These are phyloP conservation scores for Mycena galopus DNA, from an alignment of 768 basidiomycete genomes.

Conservation along the genomic window DNA sequence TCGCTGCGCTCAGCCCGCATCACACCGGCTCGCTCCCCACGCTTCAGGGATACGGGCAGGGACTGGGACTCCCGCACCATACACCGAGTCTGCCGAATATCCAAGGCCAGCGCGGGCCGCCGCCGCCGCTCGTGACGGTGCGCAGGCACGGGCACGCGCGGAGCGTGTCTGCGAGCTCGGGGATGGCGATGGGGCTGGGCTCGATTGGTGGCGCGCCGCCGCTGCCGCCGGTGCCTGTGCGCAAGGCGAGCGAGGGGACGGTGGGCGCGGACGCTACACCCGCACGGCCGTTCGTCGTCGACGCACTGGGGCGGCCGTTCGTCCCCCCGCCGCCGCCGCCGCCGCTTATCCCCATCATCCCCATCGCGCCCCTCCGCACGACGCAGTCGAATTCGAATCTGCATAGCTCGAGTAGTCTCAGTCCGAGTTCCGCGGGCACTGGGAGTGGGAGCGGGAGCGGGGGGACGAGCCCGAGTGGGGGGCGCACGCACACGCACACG, in stretches of 20 bases:
- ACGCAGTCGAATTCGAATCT: background rate
- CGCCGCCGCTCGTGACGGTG: constrained; percentile 18
- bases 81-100: too few species aligned
- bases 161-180: constrained; percentile 6
- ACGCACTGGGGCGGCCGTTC: background rate
- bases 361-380: too few species aligned
- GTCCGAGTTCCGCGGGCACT: background rate
- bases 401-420: too few species aligned
- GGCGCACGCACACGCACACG: background rate
- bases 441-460: background rate
- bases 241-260: background rate
- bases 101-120: background rate
- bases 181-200: background rate
- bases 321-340: constrained; percentile 26
- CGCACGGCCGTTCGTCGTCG: background rate
- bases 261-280: background rate
- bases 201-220: background rate
- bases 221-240: background rate
- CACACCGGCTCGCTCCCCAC: too few species aligned
- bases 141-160: constrained; percentile 20
- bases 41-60: too few species aligned
- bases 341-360: constrained; percentile 21
- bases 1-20: too few species aligned
- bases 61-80: too few species aligned
- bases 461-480: background rate